Conservation (phyloP, 192 early-diverging fungal species). For the Umbelopsis sp. region DNA sequence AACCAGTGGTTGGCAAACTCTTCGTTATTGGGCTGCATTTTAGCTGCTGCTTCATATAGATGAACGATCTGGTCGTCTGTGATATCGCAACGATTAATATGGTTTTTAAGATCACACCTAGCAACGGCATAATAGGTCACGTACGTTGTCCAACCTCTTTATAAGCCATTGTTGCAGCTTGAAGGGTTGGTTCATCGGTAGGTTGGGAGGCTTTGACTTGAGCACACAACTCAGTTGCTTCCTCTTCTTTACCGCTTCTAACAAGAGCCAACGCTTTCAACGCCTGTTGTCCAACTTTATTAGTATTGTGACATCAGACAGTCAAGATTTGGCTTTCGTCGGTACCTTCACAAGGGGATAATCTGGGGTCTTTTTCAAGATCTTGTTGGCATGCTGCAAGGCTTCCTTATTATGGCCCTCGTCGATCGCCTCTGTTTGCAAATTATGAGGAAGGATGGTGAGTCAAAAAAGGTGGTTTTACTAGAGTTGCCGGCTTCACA, state of each 20-base stretch:
- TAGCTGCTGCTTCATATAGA: constrained; percentile 72
- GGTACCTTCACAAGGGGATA: constrained; percentile 66
- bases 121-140: neutral
- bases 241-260: constrained; percentile 62
- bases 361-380: constrained; percentile 72
- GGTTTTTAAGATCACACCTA: neutral
- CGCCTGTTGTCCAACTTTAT: constrained; percentile 46
- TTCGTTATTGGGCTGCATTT: constrained; percentile 64
- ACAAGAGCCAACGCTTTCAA: constrained; percentile 76
- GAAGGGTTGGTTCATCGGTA: constrained; percentile 62
- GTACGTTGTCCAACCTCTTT: constrained; percentile 57
- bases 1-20: constrained; percentile 77
- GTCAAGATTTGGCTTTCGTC: neutral
- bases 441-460: neutral
- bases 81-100: neutral
- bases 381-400: constrained; percentile 62
- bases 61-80: constrained; percentile 70
- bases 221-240: constrained; percentile 63
- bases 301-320: constrained; percentile 2
- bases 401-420: constrained; percentile 67
- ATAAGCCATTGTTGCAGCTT: constrained; percentile 62
- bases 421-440: constrained; percentile 62
- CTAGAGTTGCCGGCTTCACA: neutral
- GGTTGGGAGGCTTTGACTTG: constrained; percentile 65
- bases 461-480: neutral